phyloP scores from a whole-genome alignment of 1,284 basidiomycete species.

The Exobasidium cylindrosporum region DNA sequence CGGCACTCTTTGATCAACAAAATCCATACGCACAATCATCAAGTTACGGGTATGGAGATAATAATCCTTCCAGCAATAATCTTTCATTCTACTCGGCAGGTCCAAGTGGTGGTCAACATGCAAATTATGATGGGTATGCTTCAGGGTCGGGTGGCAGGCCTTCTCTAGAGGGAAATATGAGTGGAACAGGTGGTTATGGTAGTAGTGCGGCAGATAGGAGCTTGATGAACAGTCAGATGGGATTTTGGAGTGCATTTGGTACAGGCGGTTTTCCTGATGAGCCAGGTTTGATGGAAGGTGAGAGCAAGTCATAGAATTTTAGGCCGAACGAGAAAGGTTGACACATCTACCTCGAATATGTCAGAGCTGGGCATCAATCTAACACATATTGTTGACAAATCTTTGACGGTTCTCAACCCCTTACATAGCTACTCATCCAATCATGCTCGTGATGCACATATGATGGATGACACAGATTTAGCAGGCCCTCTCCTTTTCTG shows the following conservation, averaged over 20 bases:
- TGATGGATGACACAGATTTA: slow-evolving; percentile 99
- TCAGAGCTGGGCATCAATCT: slow-evolving; percentile 97
- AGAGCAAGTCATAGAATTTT: too few relatives aligned
- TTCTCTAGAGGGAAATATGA: slow-evolving; percentile 47
- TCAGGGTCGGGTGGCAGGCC: slow-evolving; percentile 17
- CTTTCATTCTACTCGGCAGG: slow-evolving; percentile 22
- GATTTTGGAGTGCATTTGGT: slow-evolving; percentile 51
- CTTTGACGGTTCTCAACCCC: slow-evolving; percentile 91
- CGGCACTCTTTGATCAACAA: slow-evolving; percentile 16
- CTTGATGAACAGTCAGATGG: slow-evolving; percentile 42
- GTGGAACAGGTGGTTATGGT: slow-evolving; percentile 11
- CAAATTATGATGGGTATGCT: slow-evolving; percentile 4
- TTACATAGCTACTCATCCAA: slow-evolving; percentile 65
- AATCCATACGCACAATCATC: slow-evolving; percentile 11
- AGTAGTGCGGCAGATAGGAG: slow-evolving; percentile 29
- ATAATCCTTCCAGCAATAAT: slow-evolving; percentile 13
- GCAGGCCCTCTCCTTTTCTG: slow-evolving; percentile 94
- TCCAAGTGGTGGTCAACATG: slow-evolving; percentile 4
- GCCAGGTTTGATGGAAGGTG: slow-evolving; percentile 50
- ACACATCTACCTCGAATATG: too few relatives aligned
- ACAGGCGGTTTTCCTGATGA: slow-evolving; percentile 54
- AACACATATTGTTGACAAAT: slow-evolving; percentile 88
- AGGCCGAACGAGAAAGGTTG: too few relatives aligned
- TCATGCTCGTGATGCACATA: slow-evolving; percentile 68
- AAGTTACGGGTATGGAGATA: slow-evolving; percentile 4